Evolutionary conservation across 371 early-diverging fungal genomes (phyloP).

Genomic region (Mucor velutinosus): DNA sequence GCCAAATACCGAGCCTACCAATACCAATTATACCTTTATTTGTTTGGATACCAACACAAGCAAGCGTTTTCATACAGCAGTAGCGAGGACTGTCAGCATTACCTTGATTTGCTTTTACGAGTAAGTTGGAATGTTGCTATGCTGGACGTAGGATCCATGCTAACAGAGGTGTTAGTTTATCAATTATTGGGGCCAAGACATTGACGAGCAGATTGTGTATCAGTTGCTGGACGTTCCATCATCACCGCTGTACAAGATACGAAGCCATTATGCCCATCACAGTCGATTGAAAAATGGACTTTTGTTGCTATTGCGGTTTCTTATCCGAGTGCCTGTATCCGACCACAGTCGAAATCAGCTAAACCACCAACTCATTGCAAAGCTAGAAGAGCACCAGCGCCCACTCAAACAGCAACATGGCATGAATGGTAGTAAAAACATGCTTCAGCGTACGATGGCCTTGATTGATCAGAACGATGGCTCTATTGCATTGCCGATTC

Average conservation of each 20-base stretch:
- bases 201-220: conserved; percentile 25
- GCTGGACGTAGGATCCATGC: no score
- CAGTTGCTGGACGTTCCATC: conserved; percentile 17
- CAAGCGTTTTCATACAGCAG: not conserved
- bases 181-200: conserved; percentile 22
- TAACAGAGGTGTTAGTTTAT: no score
- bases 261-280: conserved; percentile 8
- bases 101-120: conserved; percentile 24
- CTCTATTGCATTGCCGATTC: not conserved
- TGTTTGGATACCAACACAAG: conserved; percentile 5
- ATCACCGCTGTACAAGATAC: conserved; percentile 29
- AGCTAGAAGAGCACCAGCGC: not conserved
- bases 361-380: not conserved
- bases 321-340: conserved; percentile 15
- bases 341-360: not conserved
- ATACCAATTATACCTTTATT: conserved; percentile 24
- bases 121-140: conserved; percentile 19
- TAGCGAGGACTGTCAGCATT: not conserved
- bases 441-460: not conserved
- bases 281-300: conserved; percentile 19
- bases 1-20: conserved; percentile 21
- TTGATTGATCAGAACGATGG: conserved; percentile 8
- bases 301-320: conserved; percentile 21
- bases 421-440: not conserved
- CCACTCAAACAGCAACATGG: not conserved